Base-by-base conservation (phyloP, 140 eudicot genomes). In the Anethum foeniculum region DNA sequence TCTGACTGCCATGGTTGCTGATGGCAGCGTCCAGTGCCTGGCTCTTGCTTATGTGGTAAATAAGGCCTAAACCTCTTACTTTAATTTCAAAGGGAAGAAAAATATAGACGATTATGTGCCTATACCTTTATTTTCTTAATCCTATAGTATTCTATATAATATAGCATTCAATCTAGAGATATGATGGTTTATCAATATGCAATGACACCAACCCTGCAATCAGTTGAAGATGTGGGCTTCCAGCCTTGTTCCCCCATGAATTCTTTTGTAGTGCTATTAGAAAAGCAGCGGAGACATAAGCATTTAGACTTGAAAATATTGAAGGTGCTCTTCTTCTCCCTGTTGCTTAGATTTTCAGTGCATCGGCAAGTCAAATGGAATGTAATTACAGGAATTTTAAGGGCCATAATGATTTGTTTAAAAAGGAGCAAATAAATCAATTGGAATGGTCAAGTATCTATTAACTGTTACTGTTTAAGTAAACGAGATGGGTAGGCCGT, bases 41-140 rank as follows among this genome's bases (percentile, higher is more conserved):
- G 71, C 91, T 79, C 85, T 85, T 69, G 87, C 86, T 76, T 88
- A 88, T 79, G 83, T 85, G 89, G 91, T 88, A 84, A 64, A 32
- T 65, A 27, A 41, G 36, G 18, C 60, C 85, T 39, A 47, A 51
- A 1, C 48, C 16, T 79, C 12, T 30, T 64, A 34, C 56, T 27
- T 9, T 11, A 34, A 34, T 58, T 34, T 27, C 21, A 25, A 7
- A n/a, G 7, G 28, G 25, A 43, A 23, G 25, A 25, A 73, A 8
- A 6, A 43, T 18, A 23, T 41, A 21, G 78, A 13, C 3, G 16
- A 41, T 36, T 14, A 1, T 21, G 23, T 39, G 25, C 25, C 46
- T 30, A 69, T 46, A 69, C 36, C 32, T 11, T 62, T 25, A 25
- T 27, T 62, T 62, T 27, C 36, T 62, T 25, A 27, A 10, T 62